These are phyloP conservation scores for Pichia scutulata DNA, from an alignment of 805 yeast species.

Conservation along the genomic window DNA sequence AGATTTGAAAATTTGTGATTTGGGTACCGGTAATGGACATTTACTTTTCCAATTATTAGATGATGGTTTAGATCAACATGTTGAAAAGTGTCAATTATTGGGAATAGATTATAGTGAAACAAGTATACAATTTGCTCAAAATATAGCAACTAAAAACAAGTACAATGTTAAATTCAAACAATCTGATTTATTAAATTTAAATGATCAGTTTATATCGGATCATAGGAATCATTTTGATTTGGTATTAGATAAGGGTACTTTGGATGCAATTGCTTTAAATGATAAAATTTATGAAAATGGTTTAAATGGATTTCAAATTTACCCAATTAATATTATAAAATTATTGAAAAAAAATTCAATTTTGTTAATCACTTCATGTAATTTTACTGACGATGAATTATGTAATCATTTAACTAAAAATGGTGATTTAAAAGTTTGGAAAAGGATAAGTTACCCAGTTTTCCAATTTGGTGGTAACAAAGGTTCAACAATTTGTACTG, in stretches of 20 bases:
- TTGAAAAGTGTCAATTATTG: conserved; percentile 36
- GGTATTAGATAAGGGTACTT: conserved; percentile 87
- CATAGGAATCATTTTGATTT: conserved; percentile 49
- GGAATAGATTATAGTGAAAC: conserved; percentile 86
- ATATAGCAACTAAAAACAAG: conserved; percentile 40
- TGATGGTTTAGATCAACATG: conserved; percentile 47
- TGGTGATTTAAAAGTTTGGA: conserved; percentile 48
- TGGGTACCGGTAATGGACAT: conserved; percentile 98
- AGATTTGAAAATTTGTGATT: conserved; percentile 50
- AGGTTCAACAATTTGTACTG: conserved; percentile 83
- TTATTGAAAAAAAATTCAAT: conserved; percentile 52
- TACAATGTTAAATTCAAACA: conserved; percentile 44
- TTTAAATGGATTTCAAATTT: conserved; percentile 46
- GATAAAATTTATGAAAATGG: conserved; percentile 42
- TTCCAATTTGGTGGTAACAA: conserved; percentile 84
- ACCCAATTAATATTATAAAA: conserved; percentile 51
- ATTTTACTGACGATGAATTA: conserved; percentile 81
- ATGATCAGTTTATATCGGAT: conserved; percentile 27
- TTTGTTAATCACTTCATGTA: conserved; percentile 81
- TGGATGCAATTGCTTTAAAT: conserved; percentile 92
- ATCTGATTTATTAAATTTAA: conserved; percentile 56
- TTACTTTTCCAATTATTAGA: conserved; percentile 61
- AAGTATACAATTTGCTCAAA: conserved; percentile 68
- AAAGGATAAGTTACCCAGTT: conserved; percentile 64
- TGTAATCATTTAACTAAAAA: conserved; percentile 39